A percentile compares a stretch with the other conserved stretches of the same genome.
Conservation (phyloP, 305 asterid genomes). For the Solanum chacoense region DNA sequence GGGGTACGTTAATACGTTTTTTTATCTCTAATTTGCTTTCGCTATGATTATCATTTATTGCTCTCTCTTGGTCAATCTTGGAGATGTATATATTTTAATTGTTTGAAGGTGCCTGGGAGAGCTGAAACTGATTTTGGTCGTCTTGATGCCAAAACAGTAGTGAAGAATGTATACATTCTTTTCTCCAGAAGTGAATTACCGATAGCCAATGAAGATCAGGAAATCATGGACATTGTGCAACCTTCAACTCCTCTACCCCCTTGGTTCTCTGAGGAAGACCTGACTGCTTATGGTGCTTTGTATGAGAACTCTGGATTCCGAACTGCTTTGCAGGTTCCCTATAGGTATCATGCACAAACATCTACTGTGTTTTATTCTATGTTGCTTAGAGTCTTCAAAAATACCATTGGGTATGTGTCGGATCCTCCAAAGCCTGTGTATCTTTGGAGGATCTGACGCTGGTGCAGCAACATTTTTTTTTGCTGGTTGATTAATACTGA, state of each 20-base stretch:
- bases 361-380: neutral
- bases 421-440: neutral
- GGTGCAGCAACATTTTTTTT: neutral
- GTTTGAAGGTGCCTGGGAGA: constrained; percentile 44
- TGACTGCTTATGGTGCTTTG: constrained; percentile 33
- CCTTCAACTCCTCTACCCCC: constrained; percentile 40
- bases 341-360: constrained; percentile 30
- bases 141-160: constrained; percentile 47
- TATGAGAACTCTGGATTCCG: constrained; percentile 54
- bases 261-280: constrained; percentile 58
- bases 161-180: constrained; percentile 50
- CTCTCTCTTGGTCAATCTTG: neutral
- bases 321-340: constrained; percentile 62
- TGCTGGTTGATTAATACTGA: neutral
- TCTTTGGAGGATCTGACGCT: neutral
- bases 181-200: constrained; percentile 55
- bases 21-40: neutral
- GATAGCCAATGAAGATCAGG: constrained; percentile 41
- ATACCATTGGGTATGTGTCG: neutral
- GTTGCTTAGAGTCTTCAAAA: neutral
- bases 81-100: neutral
- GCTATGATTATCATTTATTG: neutral
- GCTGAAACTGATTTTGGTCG: constrained; percentile 66
- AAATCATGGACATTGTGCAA: constrained; percentile 63
- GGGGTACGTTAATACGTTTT: constrained; percentile 18